phyloP scores from a whole-genome alignment of 805 yeast species.

The Peterozyma xylosa region DNA sequence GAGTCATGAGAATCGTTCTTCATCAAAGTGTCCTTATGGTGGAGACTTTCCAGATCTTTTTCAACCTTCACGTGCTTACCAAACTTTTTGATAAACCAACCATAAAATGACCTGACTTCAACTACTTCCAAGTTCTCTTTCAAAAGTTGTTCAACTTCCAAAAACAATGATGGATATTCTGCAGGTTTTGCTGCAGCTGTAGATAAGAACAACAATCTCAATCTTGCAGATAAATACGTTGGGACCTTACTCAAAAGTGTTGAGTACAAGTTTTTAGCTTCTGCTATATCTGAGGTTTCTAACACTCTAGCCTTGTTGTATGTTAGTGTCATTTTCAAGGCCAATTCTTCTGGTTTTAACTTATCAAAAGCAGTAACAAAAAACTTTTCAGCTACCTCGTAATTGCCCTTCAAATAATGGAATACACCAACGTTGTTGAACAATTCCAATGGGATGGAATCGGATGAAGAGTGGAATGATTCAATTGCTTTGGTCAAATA shows the following conservation, averaged over 20 bases:
- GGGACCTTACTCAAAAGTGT: constrained; percentile 56
- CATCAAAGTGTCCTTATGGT: constrained; percentile 78
- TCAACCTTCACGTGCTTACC: constrained; percentile 40
- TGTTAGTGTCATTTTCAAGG: constrained; percentile 34
- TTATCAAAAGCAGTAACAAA: constrained; percentile 29
- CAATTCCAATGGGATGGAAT: constrained; percentile 46
- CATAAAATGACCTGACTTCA: constrained; percentile 85
- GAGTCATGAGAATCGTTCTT: constrained; percentile 81
- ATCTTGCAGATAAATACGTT: constrained; percentile 63
- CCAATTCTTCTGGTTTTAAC: constrained; percentile 10
- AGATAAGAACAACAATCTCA: constrained; percentile 61
- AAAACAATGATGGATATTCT: constrained; percentile 30
- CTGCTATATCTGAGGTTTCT: constrained; percentile 23
- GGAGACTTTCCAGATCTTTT: constrained; percentile 62
- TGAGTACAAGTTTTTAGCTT: constrained; percentile 37
- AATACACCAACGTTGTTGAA: constrained; percentile 83
- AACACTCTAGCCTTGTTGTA: constrained; percentile 74
- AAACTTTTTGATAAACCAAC: constrained; percentile 73
- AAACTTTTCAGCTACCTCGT: constrained; percentile 45
- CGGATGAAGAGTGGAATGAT: constrained; percentile 27
- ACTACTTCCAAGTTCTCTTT: constrained; percentile 49
- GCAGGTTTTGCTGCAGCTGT: constrained; percentile 37
- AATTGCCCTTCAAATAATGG: constrained; percentile 57
- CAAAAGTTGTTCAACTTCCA: constrained; percentile 50
- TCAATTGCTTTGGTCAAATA: constrained; percentile 57